Percentiles rank a stretch among this genome's conserved stretches.
phyloP scores from a whole-genome alignment of 305 asterid genomes.

The Fraxinus angustifolia region DNA sequence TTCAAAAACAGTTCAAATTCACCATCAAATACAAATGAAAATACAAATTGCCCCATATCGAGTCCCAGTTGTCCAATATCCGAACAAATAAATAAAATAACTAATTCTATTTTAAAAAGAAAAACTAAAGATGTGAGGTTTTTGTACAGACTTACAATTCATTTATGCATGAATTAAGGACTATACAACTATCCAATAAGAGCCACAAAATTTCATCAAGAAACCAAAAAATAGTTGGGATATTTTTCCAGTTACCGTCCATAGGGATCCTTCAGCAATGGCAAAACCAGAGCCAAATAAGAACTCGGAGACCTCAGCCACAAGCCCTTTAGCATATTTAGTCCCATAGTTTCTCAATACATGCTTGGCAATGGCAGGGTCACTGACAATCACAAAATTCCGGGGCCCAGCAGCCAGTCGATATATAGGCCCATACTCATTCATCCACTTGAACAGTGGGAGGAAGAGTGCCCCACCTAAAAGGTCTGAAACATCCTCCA shows the following conservation, averaged over 20 bases:
- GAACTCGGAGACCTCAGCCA: slow-evolving; percentile 85
- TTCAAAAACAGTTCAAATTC: not conserved
- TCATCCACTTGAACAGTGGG: slow-evolving; percentile 91
- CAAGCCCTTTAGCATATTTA: slow-evolving; percentile 78
- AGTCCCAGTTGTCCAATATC: not conserved
- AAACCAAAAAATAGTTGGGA: not conserved
- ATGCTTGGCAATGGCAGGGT: slow-evolving; percentile 85
- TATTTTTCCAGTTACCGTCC: slow-evolving; percentile 54
- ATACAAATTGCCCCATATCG: not conserved
- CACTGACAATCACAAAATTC: slow-evolving; percentile 76
- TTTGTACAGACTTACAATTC: not conserved
- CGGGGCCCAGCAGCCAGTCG: slow-evolving; percentile 86
- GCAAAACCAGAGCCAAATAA: slow-evolving; percentile 96
- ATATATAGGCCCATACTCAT: slow-evolving; percentile 72
- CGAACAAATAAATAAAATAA: not conserved
- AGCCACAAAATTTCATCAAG: not conserved
- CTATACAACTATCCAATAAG: not conserved
- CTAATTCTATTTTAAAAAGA: not conserved
- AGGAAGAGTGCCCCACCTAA: slow-evolving; percentile 88
- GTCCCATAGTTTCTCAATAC: slow-evolving; percentile 77
- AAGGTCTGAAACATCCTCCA: slow-evolving; percentile 83
- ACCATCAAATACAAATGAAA: not conserved
- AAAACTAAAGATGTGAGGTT: not conserved
- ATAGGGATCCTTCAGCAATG: slow-evolving; percentile 91
- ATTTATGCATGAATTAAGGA: not conserved